Evolutionary conservation across 2,329 filamentous ascomycete genomes (phyloP).

Genomic region (Cordyceps militaris): DNA sequence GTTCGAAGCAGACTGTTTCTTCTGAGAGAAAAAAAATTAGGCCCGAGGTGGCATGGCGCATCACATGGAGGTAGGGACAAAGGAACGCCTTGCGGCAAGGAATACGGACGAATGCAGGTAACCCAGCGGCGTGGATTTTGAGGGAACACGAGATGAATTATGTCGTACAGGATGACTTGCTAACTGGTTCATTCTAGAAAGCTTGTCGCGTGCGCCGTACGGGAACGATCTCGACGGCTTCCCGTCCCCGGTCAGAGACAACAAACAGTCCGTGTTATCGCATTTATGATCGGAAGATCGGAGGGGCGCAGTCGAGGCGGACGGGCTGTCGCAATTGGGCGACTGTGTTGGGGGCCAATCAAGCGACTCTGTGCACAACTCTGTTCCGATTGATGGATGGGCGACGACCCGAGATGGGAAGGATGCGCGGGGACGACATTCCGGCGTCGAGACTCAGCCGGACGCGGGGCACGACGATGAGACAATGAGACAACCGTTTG

Average conservation of each 20-base stretch:
- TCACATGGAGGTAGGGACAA: not conserved
- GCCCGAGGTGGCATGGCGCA: not conserved
- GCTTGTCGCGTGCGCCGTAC: not conserved
- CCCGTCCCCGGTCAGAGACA: not conserved
- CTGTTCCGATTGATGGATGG: not conserved
- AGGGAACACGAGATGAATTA: not conserved
- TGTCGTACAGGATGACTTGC: not conserved
- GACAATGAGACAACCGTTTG: not conserved
- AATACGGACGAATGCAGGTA: conserved; percentile 3
- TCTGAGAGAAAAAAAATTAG: not conserved
- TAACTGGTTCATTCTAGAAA: not conserved
- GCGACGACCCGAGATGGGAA: conserved; percentile 8
- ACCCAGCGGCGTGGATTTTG: not conserved
- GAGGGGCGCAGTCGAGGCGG: not conserved
- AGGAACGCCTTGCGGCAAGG: not conserved
- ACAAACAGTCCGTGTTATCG: not conserved
- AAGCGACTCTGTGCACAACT: not conserved
- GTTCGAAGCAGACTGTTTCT: not conserved
- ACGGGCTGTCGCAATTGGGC: not conserved
- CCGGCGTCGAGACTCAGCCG: not conserved
- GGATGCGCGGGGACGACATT: not conserved
- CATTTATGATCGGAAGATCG: not conserved
- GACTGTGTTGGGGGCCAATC: not conserved
- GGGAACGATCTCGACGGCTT: not conserved
- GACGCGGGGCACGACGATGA: not conserved